Conservation (phyloP, 768 basidiomycete species). For the Tricholoma terreum region DNA sequence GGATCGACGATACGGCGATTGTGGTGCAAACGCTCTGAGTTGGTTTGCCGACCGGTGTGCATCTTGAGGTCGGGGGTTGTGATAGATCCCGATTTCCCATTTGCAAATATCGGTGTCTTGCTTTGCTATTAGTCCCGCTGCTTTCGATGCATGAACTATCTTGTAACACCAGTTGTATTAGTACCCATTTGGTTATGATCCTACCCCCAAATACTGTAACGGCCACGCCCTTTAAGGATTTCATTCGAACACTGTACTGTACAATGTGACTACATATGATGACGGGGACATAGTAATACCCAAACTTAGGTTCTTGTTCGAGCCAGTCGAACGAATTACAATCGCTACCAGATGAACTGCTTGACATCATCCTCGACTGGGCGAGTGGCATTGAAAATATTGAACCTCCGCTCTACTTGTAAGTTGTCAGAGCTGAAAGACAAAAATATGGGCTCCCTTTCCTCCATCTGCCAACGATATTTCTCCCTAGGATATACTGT, state of each 20-base stretch:
- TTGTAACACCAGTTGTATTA: slow-evolving; percentile 8
- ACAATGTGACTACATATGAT: neutral
- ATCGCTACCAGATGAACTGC: too few species aligned
- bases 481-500: too few species aligned
- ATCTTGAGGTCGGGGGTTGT: neutral
- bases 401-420: too few species aligned
- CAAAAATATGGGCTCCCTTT: too few species aligned
- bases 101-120: slow-evolving; percentile 2
- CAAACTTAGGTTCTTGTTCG: too few species aligned
- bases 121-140: neutral
- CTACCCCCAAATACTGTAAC: neutral
- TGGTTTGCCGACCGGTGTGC: neutral
- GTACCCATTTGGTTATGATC: neutral
- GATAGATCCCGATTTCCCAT: neutral
- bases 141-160: slow-evolving; percentile 1
- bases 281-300: too few species aligned
- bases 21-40: slow-evolving; percentile 57
- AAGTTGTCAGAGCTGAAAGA: too few species aligned
- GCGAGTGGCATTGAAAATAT: too few species aligned
- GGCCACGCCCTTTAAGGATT: neutral
- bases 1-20: slow-evolving; percentile 69
- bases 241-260: neutral
- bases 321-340: too few species aligned
- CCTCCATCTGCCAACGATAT: too few species aligned
- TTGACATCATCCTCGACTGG: too few species aligned